Evolutionary conservation across 2,329 filamentous ascomycete species (phyloP).

Genomic region (Curvularia verruculosa): DNA sequence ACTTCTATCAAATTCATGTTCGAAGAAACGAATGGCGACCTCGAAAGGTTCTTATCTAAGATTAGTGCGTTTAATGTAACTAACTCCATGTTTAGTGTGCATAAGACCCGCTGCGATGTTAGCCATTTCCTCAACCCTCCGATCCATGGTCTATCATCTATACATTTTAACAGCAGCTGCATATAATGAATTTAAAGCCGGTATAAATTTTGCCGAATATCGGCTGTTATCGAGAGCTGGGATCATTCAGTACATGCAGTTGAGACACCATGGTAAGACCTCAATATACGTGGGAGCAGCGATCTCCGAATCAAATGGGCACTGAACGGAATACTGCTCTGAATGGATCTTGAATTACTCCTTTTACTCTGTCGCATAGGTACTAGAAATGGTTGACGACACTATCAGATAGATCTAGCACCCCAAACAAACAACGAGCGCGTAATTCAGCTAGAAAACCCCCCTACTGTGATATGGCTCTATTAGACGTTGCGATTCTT

Average conservation of each 20-base stretch:
- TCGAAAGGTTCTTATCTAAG: not conserved
- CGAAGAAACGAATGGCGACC: not conserved
- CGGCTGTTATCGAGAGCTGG: not conserved
- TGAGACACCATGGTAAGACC: not conserved
- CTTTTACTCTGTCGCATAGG: not conserved
- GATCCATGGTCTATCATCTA: not conserved
- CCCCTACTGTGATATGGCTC: not conserved
- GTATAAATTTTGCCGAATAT: not conserved
- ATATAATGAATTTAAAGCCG: not conserved
- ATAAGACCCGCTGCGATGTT: not conserved
- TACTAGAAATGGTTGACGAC: not conserved
- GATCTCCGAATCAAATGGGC: not conserved
- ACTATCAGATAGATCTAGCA: not conserved
- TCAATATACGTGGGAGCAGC: not conserved
- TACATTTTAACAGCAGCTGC: not conserved
- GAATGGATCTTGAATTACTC: not conserved
- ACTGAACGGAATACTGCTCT: not conserved
- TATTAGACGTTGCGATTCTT: not conserved
- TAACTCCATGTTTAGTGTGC: not conserved
- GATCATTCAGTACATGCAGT: not conserved
- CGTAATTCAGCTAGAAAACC: not conserved
- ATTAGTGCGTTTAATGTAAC: too few relatives aligned
- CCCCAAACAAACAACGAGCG: not conserved
- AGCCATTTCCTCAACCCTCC: not conserved
- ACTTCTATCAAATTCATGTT: not conserved